Base-by-base conservation (phyloP, 2,329 filamentous ascomycete genomes). In the Aaosphaeria arxii region DNA sequence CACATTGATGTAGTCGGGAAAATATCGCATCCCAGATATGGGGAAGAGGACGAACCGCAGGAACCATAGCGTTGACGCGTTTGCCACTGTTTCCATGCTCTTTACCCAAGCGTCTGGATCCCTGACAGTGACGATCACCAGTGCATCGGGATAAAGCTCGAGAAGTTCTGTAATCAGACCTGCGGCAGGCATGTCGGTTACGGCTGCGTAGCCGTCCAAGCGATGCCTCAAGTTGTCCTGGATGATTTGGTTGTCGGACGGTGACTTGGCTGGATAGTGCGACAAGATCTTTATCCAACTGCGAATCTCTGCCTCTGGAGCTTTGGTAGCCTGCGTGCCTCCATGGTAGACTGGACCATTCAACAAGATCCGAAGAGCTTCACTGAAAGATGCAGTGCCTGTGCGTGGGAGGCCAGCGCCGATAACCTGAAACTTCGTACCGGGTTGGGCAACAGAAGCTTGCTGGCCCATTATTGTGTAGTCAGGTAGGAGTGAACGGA, bases 291-390 rank as follows among this genome's bases (percentile, higher is more conserved):
- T 53, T 39, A 66, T 63, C 57, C 59, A 62, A 11, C 48, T 49
- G 11, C 39, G 42, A 31, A 60, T 58, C 29, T 60, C 47, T 42
- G 51, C 24, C 30, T 44, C 4, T 35, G 46, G 33, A 4, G 53
- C 61, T n/a, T 13, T 56, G 53, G 62, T 59, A 11, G 48, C 57
- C 49, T 74, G 71, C 0, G 70, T 77, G 28, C 78, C 78, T 43
- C 75, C 74, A 51, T 81, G 77, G 56, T 77, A 73, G 40, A 76
- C 71, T 3, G 78, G 77, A 0, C 74, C 77, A 35, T 75, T 58
- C 5, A 79, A 71, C 4, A 80, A 67, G 47, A 72, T 74, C 49
- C 67, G 70, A 6, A 80, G 62, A 1, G 78, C 78, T 36, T 72
- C 55, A 32, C 72, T 73, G 66, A 79, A 76, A 28, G 78, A 78